Base-by-base conservation (phyloP, 371 early-diverging fungal genomes). In the Conidiobolus incongruus region DNA sequence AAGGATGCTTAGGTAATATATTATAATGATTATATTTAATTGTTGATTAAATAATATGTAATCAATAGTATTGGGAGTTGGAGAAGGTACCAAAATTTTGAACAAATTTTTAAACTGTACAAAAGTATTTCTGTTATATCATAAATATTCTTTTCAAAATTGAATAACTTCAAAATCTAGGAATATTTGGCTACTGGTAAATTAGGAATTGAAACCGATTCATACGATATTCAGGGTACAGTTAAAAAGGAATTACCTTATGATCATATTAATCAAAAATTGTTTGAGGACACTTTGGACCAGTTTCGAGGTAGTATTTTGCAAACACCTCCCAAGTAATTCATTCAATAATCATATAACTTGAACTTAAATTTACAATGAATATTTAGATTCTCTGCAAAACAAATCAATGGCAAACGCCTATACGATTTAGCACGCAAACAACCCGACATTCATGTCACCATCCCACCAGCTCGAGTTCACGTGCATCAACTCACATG, bases 381-480 rank as follows among this genome's bases (percentile, higher is more conserved):
- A 7, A 23, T 22, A 6, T 5, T 24, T 47, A 63, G 64, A 38
- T 64, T 58, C 48, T 71, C 72, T 17, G 72, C 72, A 0, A 32
- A 68, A 26, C 53, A 45, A 17, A 53, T 72, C 36, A 60, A 71
- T 31, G 72, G 72, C 10, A 63, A 63, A 42, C 45, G 68, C n/a
- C 46, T 72, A 16, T 70, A 72, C 45, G 66, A 71, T 33, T 71
- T 69, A 44, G 70, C 70, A 2, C 56, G 70, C 12, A 47, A 51
- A 16, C 20, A n/a, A 35, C 43, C 36, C 6, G 33, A 13, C 13
- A 33, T 17, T 7, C 21, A 17, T 36, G 38, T 26, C 8, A 35
- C 28, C 16, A 33, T 35, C 35, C 19, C 13, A 10, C 7, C 26
- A 19, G 16, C 21, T 35, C 15, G n/a, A 34, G n/a, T n/a, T 30